Base-by-base conservation (phyloP, 2,329 filamentous ascomycete species). In the Penicillium sp. region DNA sequence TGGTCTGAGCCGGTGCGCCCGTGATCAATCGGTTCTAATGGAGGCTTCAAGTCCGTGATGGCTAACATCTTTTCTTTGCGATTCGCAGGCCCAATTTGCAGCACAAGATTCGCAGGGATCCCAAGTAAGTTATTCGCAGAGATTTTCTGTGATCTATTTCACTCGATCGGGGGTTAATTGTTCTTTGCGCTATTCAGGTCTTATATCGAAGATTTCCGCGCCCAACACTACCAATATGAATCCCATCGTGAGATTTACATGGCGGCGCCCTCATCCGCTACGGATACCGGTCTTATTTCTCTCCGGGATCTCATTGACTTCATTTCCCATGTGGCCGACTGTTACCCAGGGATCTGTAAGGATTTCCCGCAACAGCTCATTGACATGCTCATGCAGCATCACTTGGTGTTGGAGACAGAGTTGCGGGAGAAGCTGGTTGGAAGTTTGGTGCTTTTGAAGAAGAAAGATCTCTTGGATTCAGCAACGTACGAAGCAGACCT, bases 381-480 rank as follows among this genome's bases (percentile, higher is more conserved):
- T 63, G 77, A 83, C 29, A 85, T 98, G 52, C 72, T 98, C 41
- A 81, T 81, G 42, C 76, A 84, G 58, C 88, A 97, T 65, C 91
- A 97, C 76, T 81, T 84, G 40, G 78, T 84, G 3, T 77, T 98
- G 29, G 86, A 95, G 61, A 77, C 83, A 4, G 90, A 97, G 55
- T 70, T 98, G 60, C 80, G 93, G 33, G 93, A 97, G 69, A 97
- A 97, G 78, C 81, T 97, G 50, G 91, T 97, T 2, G 87, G 88
- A 43, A 94, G 88, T 66, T 73, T 98, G 61, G 87, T 94, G 26
- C 75, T 98, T 43, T 72, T 98, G 55, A 79, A 87, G 51, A 88
- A 90, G 67, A 98, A 98, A 70, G 89, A 96, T 4, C 80, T 96
- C 39, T 84, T 98, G 56, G 86, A 95, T 67, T 95, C 90, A 22